Evolutionary conservation across 2,329 filamentous ascomycete species (phyloP).

Genomic region (Beauveria brongniartii): DNA sequence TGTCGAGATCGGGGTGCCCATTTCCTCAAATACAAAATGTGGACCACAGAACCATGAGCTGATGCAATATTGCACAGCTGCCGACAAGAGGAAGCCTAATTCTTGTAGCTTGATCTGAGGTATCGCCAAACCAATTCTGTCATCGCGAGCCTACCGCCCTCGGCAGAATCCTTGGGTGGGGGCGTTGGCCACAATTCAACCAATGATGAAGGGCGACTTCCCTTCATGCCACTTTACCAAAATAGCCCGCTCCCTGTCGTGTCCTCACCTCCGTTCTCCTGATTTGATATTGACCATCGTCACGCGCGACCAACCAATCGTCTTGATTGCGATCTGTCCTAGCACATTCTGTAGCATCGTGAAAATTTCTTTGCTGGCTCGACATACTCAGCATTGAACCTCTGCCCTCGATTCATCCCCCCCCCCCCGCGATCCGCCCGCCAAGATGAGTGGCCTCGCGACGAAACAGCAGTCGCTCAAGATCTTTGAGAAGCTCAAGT

Average conservation of each 20-base stretch:
- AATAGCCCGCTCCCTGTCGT: conserved; percentile 20
- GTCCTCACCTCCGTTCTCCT: conserved; percentile 27
- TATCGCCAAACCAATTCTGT: conserved; percentile 4
- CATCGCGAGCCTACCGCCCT: conserved; percentile 25
- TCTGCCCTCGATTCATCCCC: background rate
- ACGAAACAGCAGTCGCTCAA: conserved; percentile 92
- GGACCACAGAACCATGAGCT: background rate
- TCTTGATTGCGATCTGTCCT: background rate
- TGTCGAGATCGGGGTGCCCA: conserved; percentile 30
- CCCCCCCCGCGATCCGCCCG: conserved; percentile 12
- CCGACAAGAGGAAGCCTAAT: background rate
- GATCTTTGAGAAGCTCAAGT: conserved; percentile 96
- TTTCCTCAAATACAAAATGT: conserved; percentile 15
- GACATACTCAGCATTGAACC: background rate
- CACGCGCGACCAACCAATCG: background rate
- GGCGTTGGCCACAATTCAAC: conserved; percentile 15
- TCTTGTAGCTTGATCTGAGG: background rate
- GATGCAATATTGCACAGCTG: background rate
- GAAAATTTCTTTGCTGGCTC: background rate
- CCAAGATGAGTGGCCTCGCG: conserved; percentile 60
- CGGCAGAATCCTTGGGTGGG: conserved; percentile 28
- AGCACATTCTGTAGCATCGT: background rate
- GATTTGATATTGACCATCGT: background rate
- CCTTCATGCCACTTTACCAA: conserved; percentile 35
- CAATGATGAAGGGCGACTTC: conserved; percentile 26